Conservation (phyloP, 164 flowering plant genomes). For the Vitis labrusca region DNA sequence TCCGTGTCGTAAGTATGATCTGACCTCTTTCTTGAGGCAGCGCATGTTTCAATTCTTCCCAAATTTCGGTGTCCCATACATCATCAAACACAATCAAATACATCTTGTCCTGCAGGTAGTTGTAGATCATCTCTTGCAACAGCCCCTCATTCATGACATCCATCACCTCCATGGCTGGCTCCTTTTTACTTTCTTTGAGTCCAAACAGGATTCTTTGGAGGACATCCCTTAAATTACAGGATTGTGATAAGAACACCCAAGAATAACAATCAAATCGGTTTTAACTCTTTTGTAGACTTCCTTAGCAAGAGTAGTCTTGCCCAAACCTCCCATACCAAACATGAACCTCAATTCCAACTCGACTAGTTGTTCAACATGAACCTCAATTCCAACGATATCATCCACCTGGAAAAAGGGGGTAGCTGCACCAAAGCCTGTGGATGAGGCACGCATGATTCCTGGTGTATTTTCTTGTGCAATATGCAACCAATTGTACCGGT, state of each 20-base stretch:
- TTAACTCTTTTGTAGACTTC: slow-evolving; percentile 13
- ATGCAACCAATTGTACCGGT: slow-evolving; percentile 5
- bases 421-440: slow-evolving; percentile 17
- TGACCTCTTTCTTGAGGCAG: slow-evolving; percentile 9
- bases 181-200: slow-evolving; percentile 4
- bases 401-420: slow-evolving; percentile 14
- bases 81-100: slow-evolving; percentile 8
- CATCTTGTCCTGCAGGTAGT: slow-evolving; percentile 16
- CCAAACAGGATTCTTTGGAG: slow-evolving; percentile 3
- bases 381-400: slow-evolving; percentile 13
- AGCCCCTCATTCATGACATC: slow-evolving; percentile 4
- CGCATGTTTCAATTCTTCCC: slow-evolving; percentile 17
- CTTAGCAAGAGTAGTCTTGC: slow-evolving; percentile 20
- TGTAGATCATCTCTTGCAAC: slow-evolving; percentile 8
- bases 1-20: slow-evolving; percentile 6
- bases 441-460: background rate
- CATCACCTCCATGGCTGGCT: slow-evolving; percentile 9
- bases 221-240: background rate
- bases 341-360: no score
- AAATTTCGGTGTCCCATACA: background rate
- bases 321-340: slow-evolving; percentile 19
- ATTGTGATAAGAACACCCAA: slow-evolving; percentile 20
- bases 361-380: background rate
- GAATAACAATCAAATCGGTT: slow-evolving; percentile 11
- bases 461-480: background rate